Evolutionary conservation across 2,329 filamentous ascomycete genomes (phyloP).

Genomic region (Annulohypoxylon truncatum): DNA sequence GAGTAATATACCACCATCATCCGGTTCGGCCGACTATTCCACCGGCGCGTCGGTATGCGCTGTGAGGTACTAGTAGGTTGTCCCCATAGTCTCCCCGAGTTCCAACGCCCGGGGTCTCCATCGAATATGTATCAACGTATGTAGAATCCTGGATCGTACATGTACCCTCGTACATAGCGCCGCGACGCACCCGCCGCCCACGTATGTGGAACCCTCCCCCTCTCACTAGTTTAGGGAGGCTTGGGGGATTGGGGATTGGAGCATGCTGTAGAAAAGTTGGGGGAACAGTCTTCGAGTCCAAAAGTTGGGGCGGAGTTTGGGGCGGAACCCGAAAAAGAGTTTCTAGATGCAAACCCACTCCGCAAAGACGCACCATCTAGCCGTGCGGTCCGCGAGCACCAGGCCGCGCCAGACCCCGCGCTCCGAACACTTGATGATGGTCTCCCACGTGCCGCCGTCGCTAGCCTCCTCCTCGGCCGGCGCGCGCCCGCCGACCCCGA

Average conservation of each 20-base stretch:
- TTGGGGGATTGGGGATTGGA: neutral
- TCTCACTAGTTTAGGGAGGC: neutral
- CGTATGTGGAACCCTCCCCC: neutral
- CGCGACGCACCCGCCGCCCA: neutral
- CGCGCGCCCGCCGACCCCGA: conserved; percentile 58
- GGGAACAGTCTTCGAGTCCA: neutral
- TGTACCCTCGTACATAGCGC: neutral
- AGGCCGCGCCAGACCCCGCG: conserved; percentile 83
- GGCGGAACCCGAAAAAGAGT: neutral
- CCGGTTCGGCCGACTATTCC: neutral
- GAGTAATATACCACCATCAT: conserved; percentile 8
- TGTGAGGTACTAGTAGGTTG: neutral
- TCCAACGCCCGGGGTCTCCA: neutral
- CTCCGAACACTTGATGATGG: conserved; percentile 90
- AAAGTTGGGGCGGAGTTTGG: neutral
- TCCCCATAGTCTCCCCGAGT: neutral
- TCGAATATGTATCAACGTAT: neutral
- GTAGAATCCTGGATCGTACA: neutral
- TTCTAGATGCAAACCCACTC: conserved; percentile 75
- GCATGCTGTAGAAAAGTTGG: conserved; percentile 39
- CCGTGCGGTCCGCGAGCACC: conserved; percentile 84
- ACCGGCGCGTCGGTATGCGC: neutral
- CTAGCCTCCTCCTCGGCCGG: conserved; percentile 66
- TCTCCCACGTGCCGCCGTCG: conserved; percentile 85
- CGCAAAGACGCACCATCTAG: conserved; percentile 91